These are phyloP conservation scores for Bonia amplexicaulis DNA, from an alignment of 176 grass and related monocot species.

Conservation along the genomic window DNA sequence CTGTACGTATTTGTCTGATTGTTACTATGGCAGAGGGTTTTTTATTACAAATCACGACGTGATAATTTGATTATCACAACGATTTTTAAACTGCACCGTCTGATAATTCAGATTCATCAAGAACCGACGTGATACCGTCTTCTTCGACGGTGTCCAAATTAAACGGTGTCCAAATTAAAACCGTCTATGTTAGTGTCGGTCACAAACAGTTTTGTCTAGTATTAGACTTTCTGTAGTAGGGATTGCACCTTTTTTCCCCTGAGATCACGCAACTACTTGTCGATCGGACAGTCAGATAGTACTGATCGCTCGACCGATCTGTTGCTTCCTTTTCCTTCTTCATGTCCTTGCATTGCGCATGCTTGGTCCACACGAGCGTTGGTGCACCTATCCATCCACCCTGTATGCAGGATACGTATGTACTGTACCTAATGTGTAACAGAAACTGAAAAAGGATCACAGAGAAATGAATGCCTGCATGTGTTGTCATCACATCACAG, in stretches of 20 bases:
- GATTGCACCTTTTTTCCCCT: not conserved
- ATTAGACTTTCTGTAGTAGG: too few relatives aligned
- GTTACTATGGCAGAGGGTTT: too few relatives aligned
- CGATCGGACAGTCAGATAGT: not conserved
- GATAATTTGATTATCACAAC: too few relatives aligned
- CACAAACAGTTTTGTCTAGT: too few relatives aligned
- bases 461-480: not conserved
- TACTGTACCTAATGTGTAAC: not conserved
- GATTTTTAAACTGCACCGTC: too few relatives aligned
- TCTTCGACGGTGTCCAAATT: too few relatives aligned
- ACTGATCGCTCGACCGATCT: not conserved
- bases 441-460: not conserved
- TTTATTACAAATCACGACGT: too few relatives aligned
- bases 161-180: too few relatives aligned
- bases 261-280: not conserved
- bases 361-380: not conserved
- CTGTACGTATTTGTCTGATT: too few relatives aligned
- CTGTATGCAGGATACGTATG: not conserved
- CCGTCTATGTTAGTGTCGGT: too few relatives aligned
- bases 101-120: too few relatives aligned
- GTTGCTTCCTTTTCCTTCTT: not conserved
- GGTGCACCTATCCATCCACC: not conserved
- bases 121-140: too few relatives aligned
- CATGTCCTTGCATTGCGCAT: not conserved
- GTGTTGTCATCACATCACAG: not conserved